These are phyloP conservation scores for Trichoderma sp. DNA, from an alignment of 2,329 filamentous ascomycete genomes.

Conservation along the genomic window DNA sequence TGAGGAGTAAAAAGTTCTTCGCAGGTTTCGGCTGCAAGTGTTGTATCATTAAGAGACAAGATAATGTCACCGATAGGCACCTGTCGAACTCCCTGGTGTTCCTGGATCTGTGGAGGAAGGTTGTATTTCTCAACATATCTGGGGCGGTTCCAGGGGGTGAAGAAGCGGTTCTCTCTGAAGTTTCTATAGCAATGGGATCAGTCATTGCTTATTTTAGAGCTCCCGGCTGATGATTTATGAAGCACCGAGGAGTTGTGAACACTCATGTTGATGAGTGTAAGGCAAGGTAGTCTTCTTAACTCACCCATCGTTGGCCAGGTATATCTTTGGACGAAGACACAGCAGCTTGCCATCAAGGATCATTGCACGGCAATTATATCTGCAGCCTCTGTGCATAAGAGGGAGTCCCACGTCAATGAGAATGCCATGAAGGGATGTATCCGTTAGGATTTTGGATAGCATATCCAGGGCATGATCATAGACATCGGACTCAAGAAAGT, in stretches of 20 bases:
- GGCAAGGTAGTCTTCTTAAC: not conserved
- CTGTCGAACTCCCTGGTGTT: conserved; percentile 40
- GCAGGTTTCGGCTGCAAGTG: conserved; percentile 42
- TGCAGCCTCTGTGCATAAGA: conserved; percentile 41
- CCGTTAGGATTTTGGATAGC: conserved; percentile 33
- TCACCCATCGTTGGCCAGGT: conserved; percentile 36
- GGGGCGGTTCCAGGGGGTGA: conserved; percentile 41
- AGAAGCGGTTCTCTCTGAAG: conserved; percentile 40
- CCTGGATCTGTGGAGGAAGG: conserved; percentile 37
- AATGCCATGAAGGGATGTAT: conserved; percentile 38
- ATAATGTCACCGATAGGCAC: conserved; percentile 42
- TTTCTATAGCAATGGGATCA: conserved; percentile 36
- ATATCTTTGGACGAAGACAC: conserved; percentile 70
- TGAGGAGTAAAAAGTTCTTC: conserved; percentile 19
- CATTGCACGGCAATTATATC: conserved; percentile 22
- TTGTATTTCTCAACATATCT: conserved; percentile 39
- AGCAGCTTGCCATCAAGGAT: conserved; percentile 62
- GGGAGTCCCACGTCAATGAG: conserved; percentile 37
- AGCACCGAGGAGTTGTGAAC: not conserved
- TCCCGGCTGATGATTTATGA: not conserved
- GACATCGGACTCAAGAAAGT: conserved; percentile 51
- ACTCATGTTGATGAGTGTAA: too few species aligned
- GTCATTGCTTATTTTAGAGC: not conserved
- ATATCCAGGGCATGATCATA: conserved; percentile 35
- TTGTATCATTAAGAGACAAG: conserved; percentile 39